A percentile compares a stretch with the other conserved stretches of the same genome.
These are phyloP conservation scores for Daldinia childiae DNA, from an alignment of 495 filamentous ascomycete genomes.

Conservation along the genomic window DNA sequence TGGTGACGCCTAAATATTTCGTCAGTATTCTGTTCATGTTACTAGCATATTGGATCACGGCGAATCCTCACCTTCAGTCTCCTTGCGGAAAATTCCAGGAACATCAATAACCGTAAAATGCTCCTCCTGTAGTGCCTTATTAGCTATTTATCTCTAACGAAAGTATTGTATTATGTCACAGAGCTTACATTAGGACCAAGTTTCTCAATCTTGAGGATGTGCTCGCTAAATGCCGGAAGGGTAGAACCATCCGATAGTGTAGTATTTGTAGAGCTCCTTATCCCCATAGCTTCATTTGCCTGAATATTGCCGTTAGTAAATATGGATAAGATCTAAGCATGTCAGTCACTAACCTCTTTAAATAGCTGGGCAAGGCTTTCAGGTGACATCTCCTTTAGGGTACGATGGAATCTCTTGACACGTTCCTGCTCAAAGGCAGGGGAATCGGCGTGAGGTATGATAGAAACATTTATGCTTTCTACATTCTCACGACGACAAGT, in stretches of 20 bases:
- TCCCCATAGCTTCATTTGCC: slow-evolving; percentile 59
- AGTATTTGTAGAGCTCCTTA: slow-evolving; percentile 40
- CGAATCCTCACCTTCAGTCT: slow-evolving; percentile 57
- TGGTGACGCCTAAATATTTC: slow-evolving; percentile 46
- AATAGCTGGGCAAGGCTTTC: slow-evolving; percentile 45
- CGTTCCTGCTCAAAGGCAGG: slow-evolving; percentile 22
- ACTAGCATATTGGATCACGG: too few species aligned
- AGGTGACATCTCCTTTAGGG: slow-evolving; percentile 32
- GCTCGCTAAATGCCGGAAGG: slow-evolving; percentile 60
- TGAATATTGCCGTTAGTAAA: too few species aligned
- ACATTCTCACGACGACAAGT: slow-evolving; percentile 56
- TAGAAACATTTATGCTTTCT: slow-evolving; percentile 51
- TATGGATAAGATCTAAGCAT: too few species aligned
- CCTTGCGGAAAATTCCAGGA: slow-evolving; percentile 68
- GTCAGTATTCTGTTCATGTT: too few species aligned
- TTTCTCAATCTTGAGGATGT: slow-evolving; percentile 69
- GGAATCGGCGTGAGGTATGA: slow-evolving; percentile 54
- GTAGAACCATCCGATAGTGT: slow-evolving; percentile 32
- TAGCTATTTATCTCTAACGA: too few species aligned
- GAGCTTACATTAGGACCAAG: slow-evolving; percentile 57
- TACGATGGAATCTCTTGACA: slow-evolving; percentile 34
- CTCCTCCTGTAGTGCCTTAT: too few species aligned
- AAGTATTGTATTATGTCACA: too few species aligned
- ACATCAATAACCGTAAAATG: slow-evolving; percentile 69
- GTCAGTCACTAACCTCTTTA: slow-evolving; percentile 32